These are phyloP conservation scores for Lachnellula subtilissima DNA, from an alignment of 2,329 filamentous ascomycete species.

Conservation along the genomic window DNA sequence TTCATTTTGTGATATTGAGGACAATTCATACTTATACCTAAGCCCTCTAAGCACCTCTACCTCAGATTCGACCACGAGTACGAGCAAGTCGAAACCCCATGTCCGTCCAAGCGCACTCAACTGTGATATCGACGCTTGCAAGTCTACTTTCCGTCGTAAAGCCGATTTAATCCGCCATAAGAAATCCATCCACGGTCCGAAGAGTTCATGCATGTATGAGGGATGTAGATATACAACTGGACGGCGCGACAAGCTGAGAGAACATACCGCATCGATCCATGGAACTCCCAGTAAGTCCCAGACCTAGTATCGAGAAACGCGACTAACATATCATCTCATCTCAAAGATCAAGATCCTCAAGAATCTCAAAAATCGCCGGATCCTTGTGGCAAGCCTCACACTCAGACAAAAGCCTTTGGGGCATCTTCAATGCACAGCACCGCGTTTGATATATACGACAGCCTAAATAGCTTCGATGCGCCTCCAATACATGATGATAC, in stretches of 20 bases:
- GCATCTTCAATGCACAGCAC: too few relatives aligned
- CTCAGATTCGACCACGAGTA: neutral
- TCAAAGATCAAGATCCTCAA: neutral
- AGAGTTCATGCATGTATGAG: neutral
- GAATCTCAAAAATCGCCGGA: neutral
- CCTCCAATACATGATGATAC: neutral
- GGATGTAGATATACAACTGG: conserved; percentile 5
- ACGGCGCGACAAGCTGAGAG: conserved; percentile 6
- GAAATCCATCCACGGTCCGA: conserved; percentile 6
- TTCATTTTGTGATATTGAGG: neutral
- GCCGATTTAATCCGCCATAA: conserved; percentile 6
- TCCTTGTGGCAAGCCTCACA: neutral
- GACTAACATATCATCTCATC: neutral
- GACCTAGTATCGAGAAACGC: neutral
- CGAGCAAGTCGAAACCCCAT: neutral
- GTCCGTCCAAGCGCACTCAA: neutral
- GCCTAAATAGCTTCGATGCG: neutral
- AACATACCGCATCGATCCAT: conserved; percentile 6
- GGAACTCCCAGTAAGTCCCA: neutral
- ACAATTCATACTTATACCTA: neutral
- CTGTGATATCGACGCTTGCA: conserved; percentile 1
- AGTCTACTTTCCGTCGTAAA: conserved; percentile 2
- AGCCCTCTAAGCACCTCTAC: neutral
- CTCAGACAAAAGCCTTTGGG: too few relatives aligned
- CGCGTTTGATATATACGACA: neutral